A percentile compares a stretch with the other conserved stretches of the same genome.
Conservation (phyloP, 805 yeast genomes). For the Metschnikowia peoriensis region DNA sequence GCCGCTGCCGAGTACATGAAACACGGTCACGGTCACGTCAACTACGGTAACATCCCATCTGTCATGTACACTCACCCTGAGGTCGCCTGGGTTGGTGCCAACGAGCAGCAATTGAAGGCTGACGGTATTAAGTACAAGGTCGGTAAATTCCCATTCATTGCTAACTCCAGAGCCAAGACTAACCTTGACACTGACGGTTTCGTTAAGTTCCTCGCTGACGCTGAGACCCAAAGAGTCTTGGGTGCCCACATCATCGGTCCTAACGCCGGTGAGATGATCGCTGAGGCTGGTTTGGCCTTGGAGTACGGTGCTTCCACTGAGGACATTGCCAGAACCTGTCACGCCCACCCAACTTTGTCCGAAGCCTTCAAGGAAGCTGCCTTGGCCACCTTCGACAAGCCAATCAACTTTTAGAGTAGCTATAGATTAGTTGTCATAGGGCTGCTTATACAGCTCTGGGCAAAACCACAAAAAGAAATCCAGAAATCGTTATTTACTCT, state of each 20-base stretch:
- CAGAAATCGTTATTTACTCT: not conserved
- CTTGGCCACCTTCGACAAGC: constrained; percentile 84
- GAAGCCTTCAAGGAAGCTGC: constrained; percentile 99
- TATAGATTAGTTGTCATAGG: not conserved
- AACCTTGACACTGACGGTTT: constrained; percentile 96
- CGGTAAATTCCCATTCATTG: constrained; percentile 98
- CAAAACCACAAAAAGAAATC: not conserved
- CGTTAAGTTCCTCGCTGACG: constrained; percentile 93
- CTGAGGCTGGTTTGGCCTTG: constrained; percentile 94
- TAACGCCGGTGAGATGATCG: constrained; percentile 99
- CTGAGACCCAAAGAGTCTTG: constrained; percentile 92
- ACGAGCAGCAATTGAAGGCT: constrained; percentile 90
- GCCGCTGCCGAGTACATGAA: constrained; percentile 97
- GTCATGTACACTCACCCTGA: constrained; percentile 99
- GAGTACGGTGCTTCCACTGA: constrained; percentile 99
- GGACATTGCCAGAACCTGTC: constrained; percentile 96
- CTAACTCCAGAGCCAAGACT: constrained; percentile 99
- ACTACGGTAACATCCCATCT: constrained; percentile 95
- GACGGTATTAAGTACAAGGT: constrained; percentile 88
- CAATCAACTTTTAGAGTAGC: constrained; percentile 57
- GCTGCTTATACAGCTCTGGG: not conserved
- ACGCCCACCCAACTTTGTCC: constrained; percentile 97
- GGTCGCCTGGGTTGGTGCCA: constrained; percentile 99
- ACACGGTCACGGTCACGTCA: constrained; percentile 94
- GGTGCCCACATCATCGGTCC: constrained; percentile 98